Base-by-base conservation (phyloP, 1,284 basidiomycete genomes). In the Tranzscheliella williamsii region DNA sequence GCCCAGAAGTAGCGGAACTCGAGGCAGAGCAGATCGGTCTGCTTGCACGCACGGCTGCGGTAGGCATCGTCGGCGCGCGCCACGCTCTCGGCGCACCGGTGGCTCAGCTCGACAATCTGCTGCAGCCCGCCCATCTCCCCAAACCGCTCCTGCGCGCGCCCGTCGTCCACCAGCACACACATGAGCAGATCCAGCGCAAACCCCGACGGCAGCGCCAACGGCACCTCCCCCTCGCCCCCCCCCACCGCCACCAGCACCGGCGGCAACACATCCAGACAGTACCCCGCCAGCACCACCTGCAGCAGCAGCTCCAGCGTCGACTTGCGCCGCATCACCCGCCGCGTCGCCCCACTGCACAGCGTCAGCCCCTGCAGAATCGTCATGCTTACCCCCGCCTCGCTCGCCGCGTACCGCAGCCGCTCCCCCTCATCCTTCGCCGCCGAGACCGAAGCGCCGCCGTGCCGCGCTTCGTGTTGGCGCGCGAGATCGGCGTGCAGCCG, bases 1-100 rank as follows among this genome's bases (percentile, higher is more conserved):
- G 51, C 44, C 50, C 55, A 58, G 13, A 64, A 64, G 46, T 64
- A 64, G 5, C 61, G 32, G 33, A 64, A 64, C 32, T 64, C 61
- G 38, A 64, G 35, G 33, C 61, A 64, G 15, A 51, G 32, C 42
- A 64, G 41, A 33, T 64, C 61, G 17, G 55, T 64, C 50, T 64
- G 55, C 36, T 64, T 64, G 9, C 58, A 17, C 4, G 55, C 61
- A 1, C 31, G 29, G 5, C 58, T 39, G 12, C 7, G 7, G n/a
- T 16, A 11, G 5, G 11, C 23, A 12, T 9, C 32, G 12, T 11
- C 17, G 17, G 32, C 12, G 9, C 16, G 45, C 4, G 60, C 53
- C 37, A 64, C 55, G 0, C 48, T 44, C 11, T 64, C 61, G 4
- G 54, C 61, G 22, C 61, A 64, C 32, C 54, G 53, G 44, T 64